Evolutionary conservation across 2,329 filamentous ascomycete species (phyloP).

Genomic region (Xylaria sp.): DNA sequence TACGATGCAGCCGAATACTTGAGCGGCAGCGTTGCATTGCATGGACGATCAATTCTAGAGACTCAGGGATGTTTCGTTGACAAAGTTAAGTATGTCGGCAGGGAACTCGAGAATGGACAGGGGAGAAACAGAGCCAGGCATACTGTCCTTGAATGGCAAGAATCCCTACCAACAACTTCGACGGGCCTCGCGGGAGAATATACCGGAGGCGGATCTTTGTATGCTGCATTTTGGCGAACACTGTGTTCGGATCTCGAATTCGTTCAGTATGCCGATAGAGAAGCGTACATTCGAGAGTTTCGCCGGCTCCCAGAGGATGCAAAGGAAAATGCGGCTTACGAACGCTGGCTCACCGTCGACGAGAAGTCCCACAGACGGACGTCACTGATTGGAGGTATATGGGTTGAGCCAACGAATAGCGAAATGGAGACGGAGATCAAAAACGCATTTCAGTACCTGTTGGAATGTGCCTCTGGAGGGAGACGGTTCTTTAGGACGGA

Average conservation of each 20-base stretch:
- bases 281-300: constrained; percentile 31
- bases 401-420: constrained; percentile 29
- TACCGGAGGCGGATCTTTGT: constrained; percentile 9
- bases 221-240: constrained; percentile 35
- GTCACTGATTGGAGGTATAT: constrained; percentile 33
- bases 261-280: constrained; percentile 15
- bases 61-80: constrained; percentile 32
- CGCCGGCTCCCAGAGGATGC: constrained; percentile 3
- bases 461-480: constrained; percentile 37
- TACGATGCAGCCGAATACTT: constrained; percentile 29
- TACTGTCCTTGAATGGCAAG: constrained; percentile 30
- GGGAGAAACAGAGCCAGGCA: constrained; percentile 28
- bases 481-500: constrained; percentile 37
- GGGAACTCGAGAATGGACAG: constrained; percentile 24
- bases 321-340: constrained; percentile 3
- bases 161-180: neutral
- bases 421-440: constrained; percentile 27
- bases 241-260: constrained; percentile 35
- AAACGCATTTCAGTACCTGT: constrained; percentile 37
- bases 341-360: constrained; percentile 28
- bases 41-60: constrained; percentile 34
- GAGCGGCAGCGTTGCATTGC: constrained; percentile 30
- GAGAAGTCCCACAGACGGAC: constrained; percentile 28
- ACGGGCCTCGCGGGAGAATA: neutral
- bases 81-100: constrained; percentile 31